These are phyloP conservation scores for Tuber microsphaerosporum DNA, from an alignment of 495 filamentous ascomycete genomes.

Conservation along the genomic window DNA sequence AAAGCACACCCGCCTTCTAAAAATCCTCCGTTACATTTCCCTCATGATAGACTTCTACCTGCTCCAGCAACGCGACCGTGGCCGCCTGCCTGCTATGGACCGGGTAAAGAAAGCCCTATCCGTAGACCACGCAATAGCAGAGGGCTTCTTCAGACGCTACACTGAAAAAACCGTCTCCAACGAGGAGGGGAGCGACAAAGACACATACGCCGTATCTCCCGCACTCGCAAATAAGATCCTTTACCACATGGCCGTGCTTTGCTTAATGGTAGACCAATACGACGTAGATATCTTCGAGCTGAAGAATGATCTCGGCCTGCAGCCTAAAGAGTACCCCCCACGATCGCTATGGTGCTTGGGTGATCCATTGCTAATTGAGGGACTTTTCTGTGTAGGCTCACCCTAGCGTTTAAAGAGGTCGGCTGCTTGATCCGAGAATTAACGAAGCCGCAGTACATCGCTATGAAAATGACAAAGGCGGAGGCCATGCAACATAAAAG, in stretches of 20 bases:
- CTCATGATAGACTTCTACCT: constrained; percentile 58
- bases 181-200: constrained; percentile 21
- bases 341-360: constrained; percentile 38
- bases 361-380: constrained; percentile 35
- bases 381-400: constrained; percentile 43
- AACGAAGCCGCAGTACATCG: constrained; percentile 48
- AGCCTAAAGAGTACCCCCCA: constrained; percentile 50
- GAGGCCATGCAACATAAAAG: constrained; percentile 55
- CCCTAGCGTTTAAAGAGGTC: constrained; percentile 70
- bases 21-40: constrained; percentile 60
- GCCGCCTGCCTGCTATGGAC: constrained; percentile 17
- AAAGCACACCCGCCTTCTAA: constrained; percentile 43
- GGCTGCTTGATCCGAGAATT: constrained; percentile 57
- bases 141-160: constrained; percentile 28
- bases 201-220: constrained; percentile 32
- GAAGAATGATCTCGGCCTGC: constrained; percentile 69
- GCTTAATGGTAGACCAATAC: constrained; percentile 64
- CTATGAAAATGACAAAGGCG: constrained; percentile 51
- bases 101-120: constrained; percentile 28
- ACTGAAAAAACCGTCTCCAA: constrained; percentile 24
- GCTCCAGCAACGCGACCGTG: constrained; percentile 18
- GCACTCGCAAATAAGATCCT: constrained; percentile 34
- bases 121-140: constrained; percentile 22
- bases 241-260: constrained; percentile 38
- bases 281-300: constrained; percentile 69